Conservation (phyloP, 345 rosid species). For the Mercurialis annua region DNA sequence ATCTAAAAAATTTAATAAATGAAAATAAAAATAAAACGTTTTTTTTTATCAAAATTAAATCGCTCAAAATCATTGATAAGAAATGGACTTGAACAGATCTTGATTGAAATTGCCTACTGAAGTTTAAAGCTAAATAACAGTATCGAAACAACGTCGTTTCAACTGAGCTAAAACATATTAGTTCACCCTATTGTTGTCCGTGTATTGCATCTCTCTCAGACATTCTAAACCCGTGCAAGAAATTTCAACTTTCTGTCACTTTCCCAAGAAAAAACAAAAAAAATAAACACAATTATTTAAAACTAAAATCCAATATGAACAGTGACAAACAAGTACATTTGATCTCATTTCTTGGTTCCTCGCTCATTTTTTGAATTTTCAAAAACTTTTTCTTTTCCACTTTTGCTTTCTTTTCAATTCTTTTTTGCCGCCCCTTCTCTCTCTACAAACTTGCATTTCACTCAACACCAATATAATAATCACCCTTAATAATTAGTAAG, state of each 20-base stretch:
- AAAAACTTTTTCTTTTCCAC: not conserved
- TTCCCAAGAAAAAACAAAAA: conserved; percentile 4
- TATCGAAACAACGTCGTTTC: not conserved
- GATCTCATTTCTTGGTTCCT: conserved; percentile 20
- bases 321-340: conserved; percentile 12
- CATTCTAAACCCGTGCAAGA: not conserved
- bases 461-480: not conserved
- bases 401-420: not conserved
- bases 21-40: no score
- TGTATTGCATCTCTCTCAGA: not conserved
- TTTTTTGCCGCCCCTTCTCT: conserved; percentile 10
- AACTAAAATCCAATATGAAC: no score
- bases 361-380: conserved; percentile 10
- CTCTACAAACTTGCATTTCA: not conserved
- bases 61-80: no score
- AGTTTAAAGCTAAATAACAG: not conserved
- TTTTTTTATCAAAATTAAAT: no score
- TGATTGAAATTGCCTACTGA: no score
- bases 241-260: not conserved
- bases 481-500: not conserved
- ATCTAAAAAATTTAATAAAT: no score
- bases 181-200: no score
- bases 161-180: no score
- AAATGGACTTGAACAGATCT: no score
- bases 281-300: not conserved